Evolutionary conservation across 2,329 filamentous ascomycete genomes (phyloP).

Genomic region (Nannizzia gypsea): DNA sequence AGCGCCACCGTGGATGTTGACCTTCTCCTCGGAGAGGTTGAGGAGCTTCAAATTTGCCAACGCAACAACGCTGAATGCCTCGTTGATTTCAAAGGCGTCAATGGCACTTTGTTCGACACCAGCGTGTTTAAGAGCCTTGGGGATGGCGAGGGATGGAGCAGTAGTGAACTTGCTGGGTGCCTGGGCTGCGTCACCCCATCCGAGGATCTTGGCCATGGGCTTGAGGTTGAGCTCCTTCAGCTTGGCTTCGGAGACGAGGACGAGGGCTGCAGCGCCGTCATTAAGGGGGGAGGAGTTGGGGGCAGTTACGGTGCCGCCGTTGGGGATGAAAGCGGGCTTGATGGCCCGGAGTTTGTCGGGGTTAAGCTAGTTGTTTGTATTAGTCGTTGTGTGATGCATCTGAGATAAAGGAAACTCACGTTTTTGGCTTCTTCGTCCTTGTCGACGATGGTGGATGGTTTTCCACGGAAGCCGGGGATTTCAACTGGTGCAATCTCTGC

Average conservation of each 20-base stretch:
- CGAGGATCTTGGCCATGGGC: slow-evolving; percentile 90
- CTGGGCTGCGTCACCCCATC: slow-evolving; percentile 90
- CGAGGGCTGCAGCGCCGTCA: slow-evolving; percentile 82
- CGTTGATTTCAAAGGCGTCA: slow-evolving; percentile 97
- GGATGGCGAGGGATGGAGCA: slow-evolving; percentile 82
- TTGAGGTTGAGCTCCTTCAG: slow-evolving; percentile 83
- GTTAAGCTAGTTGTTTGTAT: slow-evolving; percentile 44
- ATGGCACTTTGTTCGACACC: slow-evolving; percentile 64
- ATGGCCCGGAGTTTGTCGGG: slow-evolving; percentile 71
- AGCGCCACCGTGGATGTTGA: slow-evolving; percentile 90
- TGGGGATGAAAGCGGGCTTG: slow-evolving; percentile 69
- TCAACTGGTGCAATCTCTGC: slow-evolving; percentile 83
- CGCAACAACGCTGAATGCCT: slow-evolving; percentile 94
- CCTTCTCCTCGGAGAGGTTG: slow-evolving; percentile 64
- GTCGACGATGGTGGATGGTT: slow-evolving; percentile 68
- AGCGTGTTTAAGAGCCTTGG: slow-evolving; percentile 94
- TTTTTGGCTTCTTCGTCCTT: slow-evolving; percentile 96
- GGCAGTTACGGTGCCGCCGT: slow-evolving; percentile 74
- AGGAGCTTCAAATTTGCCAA: slow-evolving; percentile 94
- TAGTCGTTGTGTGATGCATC: slow-evolving; percentile 2
- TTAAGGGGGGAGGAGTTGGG: slow-evolving; percentile 95
- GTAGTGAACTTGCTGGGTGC: slow-evolving; percentile 93
- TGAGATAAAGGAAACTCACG: slow-evolving; percentile 34
- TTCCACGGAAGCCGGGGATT: slow-evolving; percentile 77
- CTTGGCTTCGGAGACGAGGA: slow-evolving; percentile 88